These are phyloP conservation scores for Cryphonectria radicalis DNA, from an alignment of 2,329 filamentous ascomycete genomes.

Conservation along the genomic window DNA sequence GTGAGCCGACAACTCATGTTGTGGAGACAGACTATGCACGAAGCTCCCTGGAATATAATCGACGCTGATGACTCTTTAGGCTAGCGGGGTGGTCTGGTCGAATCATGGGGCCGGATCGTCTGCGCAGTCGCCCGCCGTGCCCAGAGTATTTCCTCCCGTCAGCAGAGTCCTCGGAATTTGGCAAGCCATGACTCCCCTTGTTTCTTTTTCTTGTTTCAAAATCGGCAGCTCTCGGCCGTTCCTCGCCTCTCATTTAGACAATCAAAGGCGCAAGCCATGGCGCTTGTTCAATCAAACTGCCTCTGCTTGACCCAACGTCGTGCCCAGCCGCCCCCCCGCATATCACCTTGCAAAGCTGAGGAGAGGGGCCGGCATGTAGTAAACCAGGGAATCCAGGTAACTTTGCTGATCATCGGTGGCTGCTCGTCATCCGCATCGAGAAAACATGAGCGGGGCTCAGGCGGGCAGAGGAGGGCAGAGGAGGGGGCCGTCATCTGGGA, in stretches of 20 bases:
- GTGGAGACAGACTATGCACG: slow-evolving; percentile 34
- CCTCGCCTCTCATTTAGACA: slow-evolving; percentile 16
- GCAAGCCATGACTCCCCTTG: slow-evolving; percentile 16
- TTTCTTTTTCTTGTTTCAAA: slow-evolving; percentile 26
- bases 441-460: neutral
- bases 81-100: slow-evolving; percentile 30
- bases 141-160: slow-evolving; percentile 26
- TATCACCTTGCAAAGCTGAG: neutral
- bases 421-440: neutral
- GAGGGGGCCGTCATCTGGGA: neutral
- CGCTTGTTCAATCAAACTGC: slow-evolving; percentile 13
- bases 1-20: slow-evolving; percentile 32
- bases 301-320: slow-evolving; percentile 2
- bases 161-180: slow-evolving; percentile 23
- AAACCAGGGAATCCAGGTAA: neutral
- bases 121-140: slow-evolving; percentile 46
- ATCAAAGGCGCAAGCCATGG: slow-evolving; percentile 13
- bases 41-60: slow-evolving; percentile 37
- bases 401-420: neutral
- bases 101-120: slow-evolving; percentile 37
- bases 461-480: too few relatives aligned
- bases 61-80: slow-evolving; percentile 35
- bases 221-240: slow-evolving; percentile 24
- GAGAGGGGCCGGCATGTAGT: neutral
- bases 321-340: slow-evolving; percentile 6